Evolutionary conservation across 2,329 filamentous ascomycete species (phyloP).

Genomic region (Penicillium sp.): DNA sequence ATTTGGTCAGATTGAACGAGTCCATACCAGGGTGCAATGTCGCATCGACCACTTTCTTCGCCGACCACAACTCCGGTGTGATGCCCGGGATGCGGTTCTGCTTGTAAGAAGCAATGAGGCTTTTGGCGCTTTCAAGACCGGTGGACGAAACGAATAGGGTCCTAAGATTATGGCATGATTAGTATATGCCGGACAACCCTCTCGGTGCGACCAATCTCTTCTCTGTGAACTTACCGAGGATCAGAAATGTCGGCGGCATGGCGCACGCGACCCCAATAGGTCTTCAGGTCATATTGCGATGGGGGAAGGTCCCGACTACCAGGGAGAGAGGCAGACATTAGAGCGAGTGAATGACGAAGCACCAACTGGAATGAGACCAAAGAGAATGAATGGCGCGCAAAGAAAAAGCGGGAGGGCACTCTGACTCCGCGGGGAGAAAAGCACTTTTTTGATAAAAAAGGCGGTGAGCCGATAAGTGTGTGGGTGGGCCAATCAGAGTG

Average conservation of each 20-base stretch:
- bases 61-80: conserved; percentile 88
- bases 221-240: conserved; percentile 72
- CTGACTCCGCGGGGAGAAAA: conserved; percentile 25
- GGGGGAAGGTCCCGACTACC: conserved; percentile 78
- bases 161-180: conserved; percentile 49
- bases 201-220: conserved; percentile 13
- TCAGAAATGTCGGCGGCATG: conserved; percentile 89
- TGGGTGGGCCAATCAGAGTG: conserved; percentile 20
- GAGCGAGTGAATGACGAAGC: conserved; percentile 5
- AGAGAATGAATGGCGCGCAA: conserved; percentile 13
- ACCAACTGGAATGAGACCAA: conserved; percentile 6
- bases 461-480: conserved; percentile 39
- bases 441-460: conserved; percentile 28
- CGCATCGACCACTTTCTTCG: conserved; percentile 96
- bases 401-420: conserved; percentile 7
- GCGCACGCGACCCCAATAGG: conserved; percentile 91
- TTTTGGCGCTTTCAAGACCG: conserved; percentile 83
- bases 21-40: conserved; percentile 85
- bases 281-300: conserved; percentile 88
- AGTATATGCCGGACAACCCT: background rate
- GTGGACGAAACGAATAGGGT: conserved; percentile 77
- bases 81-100: conserved; percentile 73
- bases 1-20: background rate
- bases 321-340: conserved; percentile 63
- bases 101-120: conserved; percentile 80